A percentile compares a stretch with the other conserved stretches of the same genome.
Conservation (phyloP, 1,284 basidiomycete genomes). For the Cryptococcus sp. region DNA sequence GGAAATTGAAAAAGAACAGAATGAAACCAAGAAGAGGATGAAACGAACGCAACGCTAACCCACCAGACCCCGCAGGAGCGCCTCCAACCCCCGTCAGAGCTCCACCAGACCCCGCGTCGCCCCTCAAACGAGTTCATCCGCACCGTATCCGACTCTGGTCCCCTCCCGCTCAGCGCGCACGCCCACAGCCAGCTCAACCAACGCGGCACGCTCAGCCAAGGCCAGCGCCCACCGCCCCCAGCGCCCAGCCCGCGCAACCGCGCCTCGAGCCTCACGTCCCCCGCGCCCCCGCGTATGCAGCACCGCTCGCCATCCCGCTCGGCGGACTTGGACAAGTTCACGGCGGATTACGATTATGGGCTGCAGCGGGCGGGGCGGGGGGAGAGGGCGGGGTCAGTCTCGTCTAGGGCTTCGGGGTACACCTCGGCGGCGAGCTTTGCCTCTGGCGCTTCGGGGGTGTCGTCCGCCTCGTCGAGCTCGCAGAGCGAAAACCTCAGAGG, state of each 20-base stretch:
- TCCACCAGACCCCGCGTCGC: neutral
- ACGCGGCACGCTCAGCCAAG: neutral
- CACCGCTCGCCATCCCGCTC: constrained; percentile 41
- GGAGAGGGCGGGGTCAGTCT: constrained; percentile 6
- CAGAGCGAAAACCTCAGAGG: constrained; percentile 1
- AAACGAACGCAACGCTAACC: too few species aligned
- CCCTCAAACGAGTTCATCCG: constrained; percentile 11
- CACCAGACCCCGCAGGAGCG: neutral
- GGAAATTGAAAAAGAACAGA: too few species aligned
- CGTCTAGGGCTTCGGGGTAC: constrained; percentile 8
- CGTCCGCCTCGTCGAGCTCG: constrained; percentile 4
- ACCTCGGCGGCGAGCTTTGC: constrained; percentile 12
- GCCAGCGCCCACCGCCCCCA: too few species aligned
- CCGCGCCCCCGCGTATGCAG: constrained; percentile 27
- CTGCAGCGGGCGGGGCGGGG: neutral
- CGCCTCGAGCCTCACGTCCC: constrained; percentile 37
- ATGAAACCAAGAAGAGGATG: too few species aligned
- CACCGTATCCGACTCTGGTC: constrained; percentile 16
- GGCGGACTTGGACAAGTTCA: constrained; percentile 42
- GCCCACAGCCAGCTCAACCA: too few species aligned
- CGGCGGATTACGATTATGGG: constrained; percentile 23
- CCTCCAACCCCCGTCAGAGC: neutral
- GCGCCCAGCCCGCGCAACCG: constrained; percentile 21
- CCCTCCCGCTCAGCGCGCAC: neutral
- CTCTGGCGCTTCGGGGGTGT: constrained; percentile 3